Evolutionary conservation across 1,284 basidiomycete species (phyloP), one percentile per base, ranked within the genome.

Genomic region (Agaricales sp.): DNA sequence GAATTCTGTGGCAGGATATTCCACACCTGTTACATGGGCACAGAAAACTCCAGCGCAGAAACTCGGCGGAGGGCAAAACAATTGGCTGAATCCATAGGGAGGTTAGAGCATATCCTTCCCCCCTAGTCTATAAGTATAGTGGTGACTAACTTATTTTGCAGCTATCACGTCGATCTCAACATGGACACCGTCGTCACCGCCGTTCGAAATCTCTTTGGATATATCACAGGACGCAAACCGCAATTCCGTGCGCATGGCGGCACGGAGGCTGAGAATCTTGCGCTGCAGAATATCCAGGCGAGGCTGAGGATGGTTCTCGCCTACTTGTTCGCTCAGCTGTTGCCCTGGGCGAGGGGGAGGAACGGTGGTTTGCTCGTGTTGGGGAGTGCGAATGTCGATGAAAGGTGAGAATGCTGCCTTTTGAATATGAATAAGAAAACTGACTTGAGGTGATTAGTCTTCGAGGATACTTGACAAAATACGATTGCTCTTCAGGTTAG

Each of bases 21-120:
- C 73, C 92, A 98, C 62, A 97, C 95, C 0, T 97, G 92, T 67
- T 99, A 97, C 67, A 99, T 99, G 96, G 95, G 95, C 11, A 99
- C 95, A 0, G 89, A 94, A 63, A 95, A 99, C 64, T 97, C 92
- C 8, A 90, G 85, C 54, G 65, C 66, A 1, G 95, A 97, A 57
- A 99, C 96, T 4, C 73, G 93, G 12, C 68, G 75, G 53, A 76
- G 95, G 26, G 96, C 95, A 2, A 93, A 88, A 61, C 80, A 87
- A 45, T 77, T 99, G 3, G 82, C 89, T 2, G 71, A 82, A 47
- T 87, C 90, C 1, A 95, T 99, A 51, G 94, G 95, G 59, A 85
- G 87, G 89, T 89, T 57, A 50, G 69, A n/a, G n/a, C n/a, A n/a
- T n/a, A 56, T 2, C 20, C 19, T 41, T 38, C 45, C 14, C 38